Evolutionary conservation across 139 green algal species (phyloP).

Genomic region (Coelastrella sp.): DNA sequence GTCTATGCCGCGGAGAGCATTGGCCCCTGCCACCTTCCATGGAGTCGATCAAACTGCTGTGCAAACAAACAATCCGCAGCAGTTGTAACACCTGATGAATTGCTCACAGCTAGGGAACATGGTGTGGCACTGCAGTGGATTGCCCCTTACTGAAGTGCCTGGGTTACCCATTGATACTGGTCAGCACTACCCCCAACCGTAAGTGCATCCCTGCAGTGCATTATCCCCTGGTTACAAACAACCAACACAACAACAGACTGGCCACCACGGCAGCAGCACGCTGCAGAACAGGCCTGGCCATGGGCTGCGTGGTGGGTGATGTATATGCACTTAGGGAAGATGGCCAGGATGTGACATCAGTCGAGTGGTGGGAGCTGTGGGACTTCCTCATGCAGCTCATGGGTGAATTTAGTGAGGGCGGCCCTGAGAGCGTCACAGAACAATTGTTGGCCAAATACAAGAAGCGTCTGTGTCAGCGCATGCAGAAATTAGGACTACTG

Average conservation of each 20-base stretch:
- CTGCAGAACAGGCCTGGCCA: neutral
- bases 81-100: neutral
- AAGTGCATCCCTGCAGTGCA: conserved; percentile 28
- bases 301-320: conserved; percentile 14
- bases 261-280: conserved; percentile 26
- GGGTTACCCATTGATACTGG: conserved; percentile 20
- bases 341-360: neutral
- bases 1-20: neutral
- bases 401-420: conserved; percentile 1
- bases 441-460: neutral
- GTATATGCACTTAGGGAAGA: conserved; percentile 12
- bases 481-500: neutral
- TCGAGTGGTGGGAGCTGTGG: conserved; percentile 20
- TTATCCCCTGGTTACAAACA: neutral
- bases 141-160: neutral
- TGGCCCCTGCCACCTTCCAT: neutral
- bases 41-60: neutral
- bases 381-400: conserved; percentile 2
- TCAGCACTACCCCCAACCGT: neutral
- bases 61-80: neutral
- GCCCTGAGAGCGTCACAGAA: neutral
- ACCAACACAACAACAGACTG: conserved; percentile 25
- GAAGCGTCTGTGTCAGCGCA: too few relatives aligned
- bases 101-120: neutral
- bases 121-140: neutral